Percentiles rank a stretch among this genome's conserved stretches.
Evolutionary conservation across 2,329 filamentous ascomycete species (phyloP).

Genomic region (Cladosporium sp.): DNA sequence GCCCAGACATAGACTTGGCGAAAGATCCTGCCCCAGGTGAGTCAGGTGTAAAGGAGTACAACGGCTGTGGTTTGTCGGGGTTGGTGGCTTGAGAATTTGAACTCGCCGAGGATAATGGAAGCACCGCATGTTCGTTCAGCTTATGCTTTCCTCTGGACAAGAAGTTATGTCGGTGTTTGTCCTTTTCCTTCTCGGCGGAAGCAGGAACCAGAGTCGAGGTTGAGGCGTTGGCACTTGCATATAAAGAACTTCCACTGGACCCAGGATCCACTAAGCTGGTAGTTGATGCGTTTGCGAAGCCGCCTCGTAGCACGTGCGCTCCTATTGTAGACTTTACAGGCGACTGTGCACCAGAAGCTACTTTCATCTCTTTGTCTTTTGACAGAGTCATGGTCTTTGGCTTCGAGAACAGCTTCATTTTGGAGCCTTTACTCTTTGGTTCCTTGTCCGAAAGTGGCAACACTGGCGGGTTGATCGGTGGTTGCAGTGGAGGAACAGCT

Average conservation of each 20-base stretch:
- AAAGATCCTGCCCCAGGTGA: constrained; percentile 73
- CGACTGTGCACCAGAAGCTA: constrained; percentile 69
- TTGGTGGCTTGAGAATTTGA: constrained; percentile 78
- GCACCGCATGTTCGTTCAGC: constrained; percentile 65
- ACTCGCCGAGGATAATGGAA: constrained; percentile 73
- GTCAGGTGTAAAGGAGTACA: constrained; percentile 79
- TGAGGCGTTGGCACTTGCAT: constrained; percentile 74
- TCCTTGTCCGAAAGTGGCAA: constrained; percentile 53
- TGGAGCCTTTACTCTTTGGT: constrained; percentile 68
- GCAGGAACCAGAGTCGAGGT: constrained; percentile 75
- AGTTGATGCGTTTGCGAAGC: constrained; percentile 68
- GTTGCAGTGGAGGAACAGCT: constrained; percentile 25
- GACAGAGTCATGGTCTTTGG: constrained; percentile 72
- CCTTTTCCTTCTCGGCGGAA: constrained; percentile 59
- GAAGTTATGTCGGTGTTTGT: constrained; percentile 76
- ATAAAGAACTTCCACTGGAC: constrained; percentile 63
- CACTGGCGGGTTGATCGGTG: constrained; percentile 24
- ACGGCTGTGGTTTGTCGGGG: constrained; percentile 70
- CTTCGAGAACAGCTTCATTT: constrained; percentile 79
- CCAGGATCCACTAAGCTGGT: constrained; percentile 66
- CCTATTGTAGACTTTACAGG: constrained; percentile 48
- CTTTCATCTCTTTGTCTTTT: constrained; percentile 65
- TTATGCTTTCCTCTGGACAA: constrained; percentile 79
- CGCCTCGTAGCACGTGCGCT: constrained; percentile 66
- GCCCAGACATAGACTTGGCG: constrained; percentile 76